phyloP scores from a whole-genome alignment of 23 red algal genomes.

The Chondrus crispus region DNA sequence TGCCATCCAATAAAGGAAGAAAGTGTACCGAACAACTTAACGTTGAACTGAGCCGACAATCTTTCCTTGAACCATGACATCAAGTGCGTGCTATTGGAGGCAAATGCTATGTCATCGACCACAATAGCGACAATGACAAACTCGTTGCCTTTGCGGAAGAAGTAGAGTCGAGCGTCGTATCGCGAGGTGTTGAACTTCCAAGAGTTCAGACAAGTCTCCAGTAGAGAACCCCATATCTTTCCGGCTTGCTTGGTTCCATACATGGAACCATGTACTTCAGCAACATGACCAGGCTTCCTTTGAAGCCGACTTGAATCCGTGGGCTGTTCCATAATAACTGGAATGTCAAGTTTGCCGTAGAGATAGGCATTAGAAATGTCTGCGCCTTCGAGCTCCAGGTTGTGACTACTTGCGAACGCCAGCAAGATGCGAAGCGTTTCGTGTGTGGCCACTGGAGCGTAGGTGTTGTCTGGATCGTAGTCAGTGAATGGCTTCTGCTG shows the following conservation, averaged over 20 bases:
- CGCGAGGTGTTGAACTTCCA: background rate
- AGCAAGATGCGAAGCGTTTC: constrained; percentile 5
- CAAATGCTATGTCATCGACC: background rate
- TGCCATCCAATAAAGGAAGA: background rate
- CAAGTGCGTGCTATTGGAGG: background rate
- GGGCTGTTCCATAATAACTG: background rate
- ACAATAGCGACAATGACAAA: background rate
- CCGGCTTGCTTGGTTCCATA: background rate
- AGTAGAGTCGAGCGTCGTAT: background rate
- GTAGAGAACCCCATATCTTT: constrained; percentile 1
- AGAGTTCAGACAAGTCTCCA: background rate
- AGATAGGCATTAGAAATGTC: constrained; percentile 25
- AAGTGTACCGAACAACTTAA: background rate
- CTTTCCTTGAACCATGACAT: background rate
- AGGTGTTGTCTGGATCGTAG: background rate
- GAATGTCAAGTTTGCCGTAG: constrained; percentile 1
- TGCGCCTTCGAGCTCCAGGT: constrained; percentile 3
- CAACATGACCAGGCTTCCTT: background rate
- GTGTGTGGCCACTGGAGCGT: constrained; percentile 6
- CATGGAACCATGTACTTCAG: background rate
- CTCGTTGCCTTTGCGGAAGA: background rate
- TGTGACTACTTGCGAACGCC: background rate
- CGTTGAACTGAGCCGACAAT: background rate
- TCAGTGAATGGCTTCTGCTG: background rate
- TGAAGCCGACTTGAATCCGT: background rate